Evolutionary conservation across 2,329 filamentous ascomycete species (phyloP), one percentile per base, ranked within the genome.

Genomic region (Sclerotinia glacialis): DNA sequence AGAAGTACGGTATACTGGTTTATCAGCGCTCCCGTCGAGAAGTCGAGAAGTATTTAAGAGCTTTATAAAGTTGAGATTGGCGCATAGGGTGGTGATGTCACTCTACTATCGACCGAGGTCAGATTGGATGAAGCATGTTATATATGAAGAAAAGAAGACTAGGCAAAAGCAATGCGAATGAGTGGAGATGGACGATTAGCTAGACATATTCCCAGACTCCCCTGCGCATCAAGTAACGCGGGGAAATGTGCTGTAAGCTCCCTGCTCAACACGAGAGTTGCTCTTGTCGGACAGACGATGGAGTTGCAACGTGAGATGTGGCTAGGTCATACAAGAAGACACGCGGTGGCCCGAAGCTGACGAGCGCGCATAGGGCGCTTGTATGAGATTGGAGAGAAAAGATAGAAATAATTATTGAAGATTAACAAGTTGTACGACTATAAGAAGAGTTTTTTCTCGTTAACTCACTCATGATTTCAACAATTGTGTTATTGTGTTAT

Each of bases 51-150:
- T 37, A n/a, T 23, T 61, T 40, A 44, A 46, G 26, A 49, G 26
- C 40, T 53, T 23, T 53, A 50, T 21, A 28, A 44, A 52, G 49
- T 53, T 44, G 58, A 31, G 40, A 42, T 52, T 66, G 52, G 58
- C 47, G 64, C 64, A 66, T 61, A 26, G 40, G 55, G 64, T 61
- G 56, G 55, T 26, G 55, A 61, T 34, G 31, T 66, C 49, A 66
- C 64, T 66, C 64, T 66, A 61, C 55, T 61, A 52, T 49, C 50
- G 55, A 52, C 64, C 64, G 64, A 66, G 47, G 64, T 66, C 64
- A 66, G 64, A 61, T 40, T 64, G 53, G 31, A 59, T 65, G 31
- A 37, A 50, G 28, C 53, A 56, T 65, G 12, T 37, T 40, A 42
- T 59, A 37, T 42, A 50, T n/a, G n/a, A 49, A 65, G 31, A 23